Conservation (phyloP, 306 rosid genomes). For the Fragaria ananassa region DNA sequence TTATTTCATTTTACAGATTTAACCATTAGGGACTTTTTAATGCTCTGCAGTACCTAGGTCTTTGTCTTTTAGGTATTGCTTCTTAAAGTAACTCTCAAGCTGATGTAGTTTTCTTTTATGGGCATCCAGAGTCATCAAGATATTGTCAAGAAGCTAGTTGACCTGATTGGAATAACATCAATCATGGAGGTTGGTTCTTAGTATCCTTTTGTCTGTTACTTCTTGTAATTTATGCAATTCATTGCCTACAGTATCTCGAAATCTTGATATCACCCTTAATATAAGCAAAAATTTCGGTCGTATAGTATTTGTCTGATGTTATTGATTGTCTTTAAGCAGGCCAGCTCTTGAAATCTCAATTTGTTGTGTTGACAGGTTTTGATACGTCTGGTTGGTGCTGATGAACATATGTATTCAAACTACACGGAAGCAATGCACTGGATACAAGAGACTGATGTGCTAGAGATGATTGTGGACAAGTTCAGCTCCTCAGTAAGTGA, state of each 20-base stretch:
- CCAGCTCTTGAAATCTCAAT: constrained; percentile 13
- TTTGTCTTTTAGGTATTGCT: neutral
- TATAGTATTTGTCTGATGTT: constrained; percentile 2
- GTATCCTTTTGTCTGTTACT: constrained; percentile 24
- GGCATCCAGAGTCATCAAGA: constrained; percentile 72
- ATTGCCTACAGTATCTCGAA: neutral
- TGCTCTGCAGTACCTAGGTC: neutral
- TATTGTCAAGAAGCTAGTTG: constrained; percentile 82
- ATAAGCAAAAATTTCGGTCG: neutral
- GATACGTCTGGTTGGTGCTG: constrained; percentile 93
- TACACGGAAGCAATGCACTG: constrained; percentile 81
- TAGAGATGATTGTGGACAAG: constrained; percentile 97
- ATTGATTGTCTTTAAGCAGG: neutral
- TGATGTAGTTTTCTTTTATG: constrained; percentile 23
- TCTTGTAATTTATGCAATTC: constrained; percentile 5
- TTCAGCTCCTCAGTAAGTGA: constrained; percentile 89
- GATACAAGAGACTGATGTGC: constrained; percentile 83
- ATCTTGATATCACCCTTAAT: neutral
- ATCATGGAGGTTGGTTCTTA: constrained; percentile 89
- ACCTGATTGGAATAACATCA: constrained; percentile 96
- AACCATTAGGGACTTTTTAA: neutral
- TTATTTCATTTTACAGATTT: neutral
- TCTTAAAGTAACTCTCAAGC: constrained; percentile 1
- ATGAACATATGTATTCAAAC: constrained; percentile 86
- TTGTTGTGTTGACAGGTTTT: constrained; percentile 59